Evolutionary conservation across 1,284 basidiomycete genomes (phyloP).

Genomic region (Ustilago xerochloae): DNA sequence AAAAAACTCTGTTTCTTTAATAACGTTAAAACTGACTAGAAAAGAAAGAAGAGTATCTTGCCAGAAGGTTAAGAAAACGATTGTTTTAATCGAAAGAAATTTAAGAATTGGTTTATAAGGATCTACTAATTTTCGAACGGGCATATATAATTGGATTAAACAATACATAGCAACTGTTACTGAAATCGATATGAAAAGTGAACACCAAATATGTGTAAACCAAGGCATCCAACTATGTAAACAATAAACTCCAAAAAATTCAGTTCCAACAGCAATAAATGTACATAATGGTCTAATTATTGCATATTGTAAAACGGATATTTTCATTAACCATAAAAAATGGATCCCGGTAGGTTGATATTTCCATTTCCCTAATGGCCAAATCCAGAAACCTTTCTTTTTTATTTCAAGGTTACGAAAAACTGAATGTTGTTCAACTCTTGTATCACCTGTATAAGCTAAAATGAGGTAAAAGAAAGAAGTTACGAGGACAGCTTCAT

Average conservation of each 20-base stretch:
- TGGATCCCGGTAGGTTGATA: slow-evolving; percentile 75
- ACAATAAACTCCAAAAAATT: slow-evolving; percentile 78
- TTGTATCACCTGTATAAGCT: slow-evolving; percentile 77
- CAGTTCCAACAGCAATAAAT: slow-evolving; percentile 75
- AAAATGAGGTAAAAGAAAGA: slow-evolving; percentile 82
- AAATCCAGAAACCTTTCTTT: slow-evolving; percentile 75
- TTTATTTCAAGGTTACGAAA: slow-evolving; percentile 71
- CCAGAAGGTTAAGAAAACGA: slow-evolving; percentile 84
- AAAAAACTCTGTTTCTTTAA: slow-evolving; percentile 75
- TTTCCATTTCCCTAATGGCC: slow-evolving; percentile 76
- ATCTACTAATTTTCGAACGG: slow-evolving; percentile 74
- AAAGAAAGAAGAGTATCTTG: slow-evolving; percentile 76
- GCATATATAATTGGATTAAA: slow-evolving; percentile 79
- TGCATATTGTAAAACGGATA: slow-evolving; percentile 83
- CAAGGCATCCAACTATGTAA: slow-evolving; percentile 77
- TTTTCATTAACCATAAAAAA: slow-evolving; percentile 80
- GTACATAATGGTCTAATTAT: slow-evolving; percentile 77
- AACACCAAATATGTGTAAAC: slow-evolving; percentile 76
- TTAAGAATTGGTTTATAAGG: slow-evolving; percentile 78
- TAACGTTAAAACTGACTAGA: slow-evolving; percentile 75
- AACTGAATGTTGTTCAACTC: slow-evolving; percentile 75
- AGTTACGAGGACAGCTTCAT: slow-evolving; percentile 69
- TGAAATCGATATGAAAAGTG: slow-evolving; percentile 76
- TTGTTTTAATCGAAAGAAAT: slow-evolving; percentile 76
- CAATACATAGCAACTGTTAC: slow-evolving; percentile 83